Conservation (phyloP, 208 protist genomes). For the Polymyxa betae region DNA sequence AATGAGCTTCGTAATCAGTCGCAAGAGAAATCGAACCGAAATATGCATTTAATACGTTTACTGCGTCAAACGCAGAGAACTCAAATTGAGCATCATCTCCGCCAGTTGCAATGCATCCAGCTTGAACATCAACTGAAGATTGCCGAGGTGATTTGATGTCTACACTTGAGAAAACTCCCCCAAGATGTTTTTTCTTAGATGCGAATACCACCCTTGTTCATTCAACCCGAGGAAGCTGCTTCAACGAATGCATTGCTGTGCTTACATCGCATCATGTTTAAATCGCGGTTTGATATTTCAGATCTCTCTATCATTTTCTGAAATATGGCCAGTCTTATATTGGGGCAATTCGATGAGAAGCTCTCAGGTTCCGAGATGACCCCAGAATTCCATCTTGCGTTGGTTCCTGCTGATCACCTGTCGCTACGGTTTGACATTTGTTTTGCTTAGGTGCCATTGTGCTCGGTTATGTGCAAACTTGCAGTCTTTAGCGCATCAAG, state of each 20-base stretch:
- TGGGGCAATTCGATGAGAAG: not conserved
- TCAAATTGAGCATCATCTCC: not conserved
- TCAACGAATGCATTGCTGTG: not conserved
- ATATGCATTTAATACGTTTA: conserved; percentile 26
- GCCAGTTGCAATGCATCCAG: conserved; percentile 41
- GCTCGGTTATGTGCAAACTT: not conserved
- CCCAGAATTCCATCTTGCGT: conserved; percentile 16
- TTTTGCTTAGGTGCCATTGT: not conserved
- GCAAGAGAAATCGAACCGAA: not conserved
- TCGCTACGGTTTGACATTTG: not conserved
- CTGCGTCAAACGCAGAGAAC: not conserved
- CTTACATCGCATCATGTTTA: conserved; percentile 8
- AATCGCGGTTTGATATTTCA: not conserved
- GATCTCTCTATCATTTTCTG: not conserved
- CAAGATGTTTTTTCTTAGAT: not conserved
- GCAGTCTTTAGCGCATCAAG: not conserved
- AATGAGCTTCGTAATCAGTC: not conserved
- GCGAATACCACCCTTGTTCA: not conserved
- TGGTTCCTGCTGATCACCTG: not conserved
- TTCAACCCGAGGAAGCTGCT: not conserved
- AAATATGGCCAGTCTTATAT: not conserved
- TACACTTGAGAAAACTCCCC: not conserved
- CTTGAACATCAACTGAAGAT: not conserved
- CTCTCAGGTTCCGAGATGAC: not conserved
- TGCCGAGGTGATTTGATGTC: not conserved